These are phyloP conservation scores for Phialophora tarda DNA, from an alignment of 2,329 filamentous ascomycete genomes.

Conservation along the genomic window DNA sequence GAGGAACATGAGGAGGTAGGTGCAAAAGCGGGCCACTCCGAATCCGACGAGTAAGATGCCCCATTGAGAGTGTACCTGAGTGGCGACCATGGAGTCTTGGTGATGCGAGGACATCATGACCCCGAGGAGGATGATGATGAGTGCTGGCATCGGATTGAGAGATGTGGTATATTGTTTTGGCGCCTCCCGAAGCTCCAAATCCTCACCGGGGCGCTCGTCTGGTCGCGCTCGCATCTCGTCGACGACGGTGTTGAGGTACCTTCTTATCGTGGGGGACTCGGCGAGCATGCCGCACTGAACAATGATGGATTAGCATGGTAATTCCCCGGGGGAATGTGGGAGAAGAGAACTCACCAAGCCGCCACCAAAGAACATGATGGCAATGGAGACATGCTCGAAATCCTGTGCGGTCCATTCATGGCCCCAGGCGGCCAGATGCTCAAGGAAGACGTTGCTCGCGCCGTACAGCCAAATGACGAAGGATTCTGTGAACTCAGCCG, in stretches of 20 bases:
- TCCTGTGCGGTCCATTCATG: constrained; percentile 76
- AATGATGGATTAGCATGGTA: constrained; percentile 8
- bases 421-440: constrained; percentile 79
- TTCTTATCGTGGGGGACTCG: constrained; percentile 73
- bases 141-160: constrained; percentile 83
- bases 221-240: constrained; percentile 48
- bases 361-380: constrained; percentile 90
- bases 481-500: constrained; percentile 88
- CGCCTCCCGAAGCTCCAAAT: constrained; percentile 57
- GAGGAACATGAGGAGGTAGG: constrained; percentile 80
- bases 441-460: constrained; percentile 86
- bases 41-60: constrained; percentile 82
- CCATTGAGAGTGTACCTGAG: constrained; percentile 95
- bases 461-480: constrained; percentile 91
- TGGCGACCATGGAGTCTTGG: constrained; percentile 79
- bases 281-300: constrained; percentile 78
- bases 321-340: background rate
- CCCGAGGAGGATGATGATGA: constrained; percentile 85
- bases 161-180: constrained; percentile 75
- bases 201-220: constrained; percentile 38
- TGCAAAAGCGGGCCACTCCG: constrained; percentile 75
- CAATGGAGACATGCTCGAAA: constrained; percentile 90
- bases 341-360: constrained; percentile 68
- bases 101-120: constrained; percentile 96
- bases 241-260: constrained; percentile 58